These are phyloP conservation scores for Leishmania braziliensis DNA, from an alignment of 208 protist genomes.

Conservation along the genomic window DNA sequence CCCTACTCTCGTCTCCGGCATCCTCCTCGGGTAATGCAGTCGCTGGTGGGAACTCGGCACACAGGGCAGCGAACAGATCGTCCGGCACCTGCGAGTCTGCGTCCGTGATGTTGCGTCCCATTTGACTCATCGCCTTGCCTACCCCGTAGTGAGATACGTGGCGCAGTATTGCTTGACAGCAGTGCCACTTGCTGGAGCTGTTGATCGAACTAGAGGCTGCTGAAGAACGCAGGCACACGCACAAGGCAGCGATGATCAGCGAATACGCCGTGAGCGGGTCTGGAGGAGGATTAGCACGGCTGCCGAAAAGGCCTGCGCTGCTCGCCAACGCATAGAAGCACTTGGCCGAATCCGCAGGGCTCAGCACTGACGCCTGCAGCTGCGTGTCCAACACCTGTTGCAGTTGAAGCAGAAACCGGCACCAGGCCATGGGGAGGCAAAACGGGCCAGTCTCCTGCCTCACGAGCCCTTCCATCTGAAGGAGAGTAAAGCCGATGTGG, in stretches of 20 bases:
- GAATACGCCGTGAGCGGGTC: conserved; percentile 13
- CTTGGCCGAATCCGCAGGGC: conserved; percentile 14
- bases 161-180: conserved; percentile 18
- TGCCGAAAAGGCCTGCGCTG: conserved; percentile 5
- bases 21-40: not conserved
- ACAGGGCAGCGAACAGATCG: conserved; percentile 10
- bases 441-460: not conserved
- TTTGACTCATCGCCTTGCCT: conserved; percentile 3
- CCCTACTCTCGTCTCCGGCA: not conserved
- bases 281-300: no score
- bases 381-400: conserved; percentile 26
- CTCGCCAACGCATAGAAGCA: conserved; percentile 22
- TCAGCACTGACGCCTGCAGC: conserved; percentile 3
- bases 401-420: conserved; percentile 27
- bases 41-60: not conserved
- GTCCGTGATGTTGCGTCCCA: not conserved
- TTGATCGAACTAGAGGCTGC: not conserved
- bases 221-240: conserved; percentile 10
- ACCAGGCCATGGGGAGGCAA: conserved; percentile 15
- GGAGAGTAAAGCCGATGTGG: conserved; percentile 26
- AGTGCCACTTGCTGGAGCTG: conserved; percentile 10
- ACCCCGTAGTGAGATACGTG: conserved; percentile 19
- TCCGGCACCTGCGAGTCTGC: not conserved
- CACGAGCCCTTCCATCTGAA: conserved; percentile 12
- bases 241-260: conserved; percentile 19